These are phyloP conservation scores for Plasmodium adleri DNA, from an alignment of 169 alveolate genomes.

Conservation along the genomic window DNA sequence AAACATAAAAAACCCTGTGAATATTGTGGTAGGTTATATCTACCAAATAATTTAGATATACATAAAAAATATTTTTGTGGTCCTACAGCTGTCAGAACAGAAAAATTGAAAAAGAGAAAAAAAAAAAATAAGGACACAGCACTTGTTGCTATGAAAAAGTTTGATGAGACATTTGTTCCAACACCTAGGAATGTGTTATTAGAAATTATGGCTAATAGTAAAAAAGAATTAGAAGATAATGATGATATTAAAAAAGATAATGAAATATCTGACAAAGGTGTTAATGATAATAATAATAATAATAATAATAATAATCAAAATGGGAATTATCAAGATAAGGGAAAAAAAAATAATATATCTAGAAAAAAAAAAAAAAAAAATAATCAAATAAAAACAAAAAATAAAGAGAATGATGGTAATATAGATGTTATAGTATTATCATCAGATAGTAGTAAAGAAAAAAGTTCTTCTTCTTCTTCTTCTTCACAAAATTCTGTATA, in stretches of 20 bases:
- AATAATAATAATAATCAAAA: neutral
- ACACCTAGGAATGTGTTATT: conserved; percentile 78
- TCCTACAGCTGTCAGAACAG: conserved; percentile 92
- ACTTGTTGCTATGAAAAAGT: conserved; percentile 67
- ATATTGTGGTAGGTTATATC: conserved; percentile 90
- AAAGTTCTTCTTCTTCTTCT: neutral
- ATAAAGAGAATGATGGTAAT: neutral
- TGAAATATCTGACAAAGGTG: neutral
- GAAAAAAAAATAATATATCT: neutral
- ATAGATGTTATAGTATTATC: conserved; percentile 12
- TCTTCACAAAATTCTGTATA: conserved; percentile 22
- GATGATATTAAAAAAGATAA: conserved; percentile 32
- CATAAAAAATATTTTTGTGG: conserved; percentile 93
- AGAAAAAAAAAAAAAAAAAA: neutral
- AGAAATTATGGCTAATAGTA: conserved; percentile 79
- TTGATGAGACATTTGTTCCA: conserved; percentile 78
- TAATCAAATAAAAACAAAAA: neutral
- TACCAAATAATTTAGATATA: conserved; percentile 84
- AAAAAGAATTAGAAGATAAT: conserved; percentile 37
- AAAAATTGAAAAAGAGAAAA: conserved; percentile 88
- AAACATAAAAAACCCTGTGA: conserved; percentile 82
- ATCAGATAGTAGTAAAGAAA: conserved; percentile 3
- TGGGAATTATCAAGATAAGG: neutral
- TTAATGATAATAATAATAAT: too few species aligned
- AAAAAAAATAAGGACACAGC: conserved; percentile 79